These are phyloP conservation scores for Vigna angularis DNA, from an alignment of 306 rosid genomes.

Conservation along the genomic window DNA sequence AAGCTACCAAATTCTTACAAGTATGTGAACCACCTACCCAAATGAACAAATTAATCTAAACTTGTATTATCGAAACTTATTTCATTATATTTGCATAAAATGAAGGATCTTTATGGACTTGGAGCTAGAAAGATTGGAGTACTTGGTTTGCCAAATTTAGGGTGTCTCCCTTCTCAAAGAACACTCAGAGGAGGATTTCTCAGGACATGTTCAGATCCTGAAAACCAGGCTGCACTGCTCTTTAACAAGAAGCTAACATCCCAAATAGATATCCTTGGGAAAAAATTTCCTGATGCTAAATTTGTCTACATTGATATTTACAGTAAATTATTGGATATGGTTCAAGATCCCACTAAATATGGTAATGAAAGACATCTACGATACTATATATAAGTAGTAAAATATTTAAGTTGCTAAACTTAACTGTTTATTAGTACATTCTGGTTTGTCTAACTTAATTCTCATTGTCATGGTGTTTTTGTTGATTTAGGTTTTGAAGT, in stretches of 20 bases:
- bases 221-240: slow-evolving; percentile 63
- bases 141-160: slow-evolving; percentile 57
- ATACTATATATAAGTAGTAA: too few species aligned
- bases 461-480: slow-evolving; percentile 24
- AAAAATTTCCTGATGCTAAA: slow-evolving; percentile 53
- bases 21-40: slow-evolving; percentile 31
- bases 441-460: not conserved
- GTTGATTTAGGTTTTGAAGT: slow-evolving; percentile 66
- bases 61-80: too few species aligned
- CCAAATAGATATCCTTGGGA: slow-evolving; percentile 42
- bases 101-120: slow-evolving; percentile 59
- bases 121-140: slow-evolving; percentile 80
- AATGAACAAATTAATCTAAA: too few species aligned
- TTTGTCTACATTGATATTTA: slow-evolving; percentile 70
- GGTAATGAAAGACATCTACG: slow-evolving; percentile 47
- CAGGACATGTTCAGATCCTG: slow-evolving; percentile 53
- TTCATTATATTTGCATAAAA: too few species aligned
- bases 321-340: slow-evolving; percentile 41
- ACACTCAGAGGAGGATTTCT: slow-evolving; percentile 56
- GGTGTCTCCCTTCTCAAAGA: slow-evolving; percentile 80
- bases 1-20: slow-evolving; percentile 63
- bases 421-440: not conserved
- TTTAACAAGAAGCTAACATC: slow-evolving; percentile 70
- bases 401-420: not conserved
- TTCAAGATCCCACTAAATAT: slow-evolving; percentile 59